These are phyloP conservation scores for Yamadazyma jaroonii DNA, from an alignment of 1,139 yeast genomes.

Conservation along the genomic window DNA sequence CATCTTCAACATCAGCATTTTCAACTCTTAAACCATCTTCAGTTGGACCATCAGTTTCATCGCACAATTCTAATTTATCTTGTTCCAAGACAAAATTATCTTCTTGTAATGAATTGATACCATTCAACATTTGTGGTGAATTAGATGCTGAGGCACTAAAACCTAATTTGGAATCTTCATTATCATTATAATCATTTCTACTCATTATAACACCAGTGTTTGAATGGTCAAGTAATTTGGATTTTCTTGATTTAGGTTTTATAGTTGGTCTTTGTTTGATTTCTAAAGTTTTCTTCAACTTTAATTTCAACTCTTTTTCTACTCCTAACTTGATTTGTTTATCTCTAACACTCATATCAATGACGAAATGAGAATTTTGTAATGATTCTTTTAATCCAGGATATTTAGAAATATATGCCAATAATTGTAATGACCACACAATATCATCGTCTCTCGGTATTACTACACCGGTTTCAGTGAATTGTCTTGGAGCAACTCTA, in stretches of 20 bases:
- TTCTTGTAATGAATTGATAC: slow-evolving; percentile 29
- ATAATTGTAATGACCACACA: slow-evolving; percentile 85
- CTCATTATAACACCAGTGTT: neutral
- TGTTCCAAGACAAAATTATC: slow-evolving; percentile 35
- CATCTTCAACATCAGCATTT: slow-evolving; percentile 20
- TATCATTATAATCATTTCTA: slow-evolving; percentile 3
- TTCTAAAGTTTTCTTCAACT: slow-evolving; percentile 29
- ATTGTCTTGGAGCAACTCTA: slow-evolving; percentile 56
- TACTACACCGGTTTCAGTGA: slow-evolving; percentile 68
- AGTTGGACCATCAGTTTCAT: slow-evolving; percentile 23
- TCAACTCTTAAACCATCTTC: slow-evolving; percentile 20
- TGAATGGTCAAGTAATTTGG: slow-evolving; percentile 7
- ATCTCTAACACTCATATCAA: slow-evolving; percentile 52
- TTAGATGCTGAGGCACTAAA: slow-evolving; percentile 38
- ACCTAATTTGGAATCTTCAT: slow-evolving; percentile 14
- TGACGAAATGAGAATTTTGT: slow-evolving; percentile 65
- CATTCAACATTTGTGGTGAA: slow-evolving; percentile 43
- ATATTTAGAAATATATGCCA: slow-evolving; percentile 92
- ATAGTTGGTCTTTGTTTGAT: slow-evolving; percentile 33
- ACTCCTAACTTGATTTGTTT: slow-evolving; percentile 39
- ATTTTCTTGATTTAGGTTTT: slow-evolving; percentile 36
- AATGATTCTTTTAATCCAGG: slow-evolving; percentile 72
- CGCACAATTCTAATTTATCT: slow-evolving; percentile 34
- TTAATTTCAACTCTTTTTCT: slow-evolving; percentile 37
- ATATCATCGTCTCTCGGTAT: slow-evolving; percentile 92